Conservation (phyloP, 176 grass and related monocot genomes). For the Thinopyrum elongatum region DNA sequence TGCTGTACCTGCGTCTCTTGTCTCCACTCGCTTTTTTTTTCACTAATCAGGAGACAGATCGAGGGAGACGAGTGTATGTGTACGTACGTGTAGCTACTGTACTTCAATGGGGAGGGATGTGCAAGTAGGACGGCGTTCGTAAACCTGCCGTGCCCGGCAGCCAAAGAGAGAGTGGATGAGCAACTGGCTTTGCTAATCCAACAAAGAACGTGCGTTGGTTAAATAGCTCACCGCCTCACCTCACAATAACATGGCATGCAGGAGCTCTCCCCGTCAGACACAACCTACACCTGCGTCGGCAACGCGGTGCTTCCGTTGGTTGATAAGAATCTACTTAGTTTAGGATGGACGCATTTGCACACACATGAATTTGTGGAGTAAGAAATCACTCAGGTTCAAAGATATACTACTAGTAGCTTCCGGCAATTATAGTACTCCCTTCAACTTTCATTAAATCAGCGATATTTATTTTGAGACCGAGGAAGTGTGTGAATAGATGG, state of each 20-base stretch:
- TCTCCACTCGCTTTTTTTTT: background rate
- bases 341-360: too few species aligned
- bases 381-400: too few species aligned
- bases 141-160: background rate
- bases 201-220: background rate
- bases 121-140: background rate
- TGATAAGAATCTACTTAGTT: too few species aligned
- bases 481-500: too few species aligned
- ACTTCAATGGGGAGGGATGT: too few species aligned
- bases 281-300: background rate
- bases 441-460: too few species aligned
- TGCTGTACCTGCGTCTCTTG: background rate
- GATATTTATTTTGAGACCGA: too few species aligned
- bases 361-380: too few species aligned
- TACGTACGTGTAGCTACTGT: too few species aligned
- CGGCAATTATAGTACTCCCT: too few species aligned
- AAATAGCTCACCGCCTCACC: background rate
- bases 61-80: too few species aligned
- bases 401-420: too few species aligned
- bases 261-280: background rate
- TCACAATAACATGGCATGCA: background rate
- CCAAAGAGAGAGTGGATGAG: background rate
- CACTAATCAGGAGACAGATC: background rate
- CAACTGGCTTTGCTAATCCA: background rate
- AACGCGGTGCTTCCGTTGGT: background rate